These are phyloP conservation scores for Ceratobasidium sp. DNA, from an alignment of 1,284 basidiomycete genomes.

Conservation along the genomic window DNA sequence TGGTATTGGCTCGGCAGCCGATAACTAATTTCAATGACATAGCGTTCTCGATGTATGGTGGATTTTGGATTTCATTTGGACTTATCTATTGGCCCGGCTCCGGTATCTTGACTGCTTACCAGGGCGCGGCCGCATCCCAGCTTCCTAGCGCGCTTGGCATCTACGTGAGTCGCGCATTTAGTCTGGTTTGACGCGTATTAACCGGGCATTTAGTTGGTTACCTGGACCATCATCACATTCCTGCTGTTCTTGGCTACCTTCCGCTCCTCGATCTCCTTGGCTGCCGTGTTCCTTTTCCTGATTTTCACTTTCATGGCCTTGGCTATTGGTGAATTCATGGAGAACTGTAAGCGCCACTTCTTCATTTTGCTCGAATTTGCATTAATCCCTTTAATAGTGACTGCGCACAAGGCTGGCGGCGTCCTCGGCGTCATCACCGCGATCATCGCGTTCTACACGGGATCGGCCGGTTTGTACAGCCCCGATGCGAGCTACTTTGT, in stretches of 20 bases:
- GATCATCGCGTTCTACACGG: conserved; percentile 76
- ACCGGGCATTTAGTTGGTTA: conserved; percentile 30
- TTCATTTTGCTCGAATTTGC: background rate
- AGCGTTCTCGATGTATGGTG: conserved; percentile 56
- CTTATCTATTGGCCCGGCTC: conserved; percentile 49
- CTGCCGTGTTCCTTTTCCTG: conserved; percentile 61
- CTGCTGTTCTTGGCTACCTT: conserved; percentile 54
- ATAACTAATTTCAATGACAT: background rate
- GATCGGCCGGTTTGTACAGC: conserved; percentile 70
- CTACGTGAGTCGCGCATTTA: conserved; percentile 45
- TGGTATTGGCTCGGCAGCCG: no score
- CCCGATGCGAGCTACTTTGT: conserved; percentile 57
- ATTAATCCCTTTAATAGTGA: conserved; percentile 13
- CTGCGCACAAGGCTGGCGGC: conserved; percentile 74
- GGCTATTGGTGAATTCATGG: conserved; percentile 47
- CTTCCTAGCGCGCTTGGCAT: conserved; percentile 49
- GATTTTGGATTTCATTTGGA: conserved; percentile 54
- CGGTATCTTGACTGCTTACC: conserved; percentile 48
- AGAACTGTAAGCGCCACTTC: conserved; percentile 17
- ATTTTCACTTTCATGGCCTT: conserved; percentile 58
- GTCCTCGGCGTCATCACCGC: conserved; percentile 78
- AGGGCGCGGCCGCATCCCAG: conserved; percentile 35
- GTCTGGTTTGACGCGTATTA: background rate
- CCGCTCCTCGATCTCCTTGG: conserved; percentile 55
- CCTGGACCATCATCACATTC: conserved; percentile 52